phyloP scores from a whole-genome alignment of 108 stramenopile genomes.

The Cyclotella atomus region DNA sequence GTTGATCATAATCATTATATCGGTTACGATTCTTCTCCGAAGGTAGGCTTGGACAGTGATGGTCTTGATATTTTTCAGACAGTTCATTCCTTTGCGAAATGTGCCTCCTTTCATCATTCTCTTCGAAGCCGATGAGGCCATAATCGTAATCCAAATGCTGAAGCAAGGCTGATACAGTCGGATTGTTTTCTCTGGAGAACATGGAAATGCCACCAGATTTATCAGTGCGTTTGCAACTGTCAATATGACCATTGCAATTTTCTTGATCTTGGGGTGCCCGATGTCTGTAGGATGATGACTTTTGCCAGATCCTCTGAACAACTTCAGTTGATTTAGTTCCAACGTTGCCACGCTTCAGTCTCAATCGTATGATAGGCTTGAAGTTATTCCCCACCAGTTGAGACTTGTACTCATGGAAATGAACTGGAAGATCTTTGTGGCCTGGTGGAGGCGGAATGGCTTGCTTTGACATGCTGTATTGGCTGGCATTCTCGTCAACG shows the following conservation, averaged over 20 bases:
- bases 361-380: slow-evolving; percentile 43
- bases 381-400: slow-evolving; percentile 44
- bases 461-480: neutral
- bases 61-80: neutral
- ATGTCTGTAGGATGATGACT: slow-evolving; percentile 11
- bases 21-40: no score
- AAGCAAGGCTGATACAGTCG: neutral
- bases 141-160: neutral
- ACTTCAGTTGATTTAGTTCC: slow-evolving; percentile 41
- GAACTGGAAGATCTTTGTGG: slow-evolving; percentile 51
- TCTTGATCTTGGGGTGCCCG: neutral
- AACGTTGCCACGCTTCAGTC: slow-evolving; percentile 25
- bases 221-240: neutral
- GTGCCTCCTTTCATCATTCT: no score
- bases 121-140: neutral
- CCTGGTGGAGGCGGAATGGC: slow-evolving; percentile 3
- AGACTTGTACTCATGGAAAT: slow-evolving; percentile 50
- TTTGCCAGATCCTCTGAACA: slow-evolving; percentile 46
- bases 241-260: neutral
- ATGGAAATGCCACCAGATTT: neutral
- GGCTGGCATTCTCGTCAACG: slow-evolving; percentile 12
- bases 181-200: slow-evolving; percentile 1
- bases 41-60: neutral
- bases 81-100: neutral
- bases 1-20: no score